Base-by-base conservation (phyloP, 805 yeast genomes). In the Starmerella apicola region DNA sequence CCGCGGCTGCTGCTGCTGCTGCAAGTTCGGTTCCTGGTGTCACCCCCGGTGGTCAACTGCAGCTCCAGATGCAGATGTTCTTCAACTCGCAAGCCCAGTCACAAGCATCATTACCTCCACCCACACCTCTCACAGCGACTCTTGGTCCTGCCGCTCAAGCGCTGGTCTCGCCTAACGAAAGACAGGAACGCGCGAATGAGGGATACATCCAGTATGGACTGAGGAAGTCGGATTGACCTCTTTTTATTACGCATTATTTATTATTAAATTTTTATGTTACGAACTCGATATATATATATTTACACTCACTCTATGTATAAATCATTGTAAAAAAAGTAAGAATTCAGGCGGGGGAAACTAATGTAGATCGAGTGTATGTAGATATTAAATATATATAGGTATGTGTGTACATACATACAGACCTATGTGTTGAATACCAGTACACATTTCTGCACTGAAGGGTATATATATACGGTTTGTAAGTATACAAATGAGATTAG, bases 111-210 rank as follows among this genome's bases (percentile, higher is more conserved):
- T 44, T 52, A 9, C 54, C 54, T 1, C 57, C 58, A 9, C 59
- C 66, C 6, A 62, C 66, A 1, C 66, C 66, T 2, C 49, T 62
- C 20, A 57, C 61, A 2, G 66, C 66, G 1, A 59, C 59, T 2
- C 50, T 62, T 16, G 66, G 66, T 1, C 55, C 63, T 1, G 66
- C 66, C 3, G 66, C 65, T 5, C 59, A 60, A 40, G 63, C 62
- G 2, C 58, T 61, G 12, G 34, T 49, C 9, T 42, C 51, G 3
- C 55, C 53, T 2, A 35, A 34, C 15, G 49, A 39, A 7, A 36
- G 47, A 2, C 16, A n/a, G n/a, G 46, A 43, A 20, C 36, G 46
- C 19, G 38, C 41, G 7, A 35, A 29, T 12, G 44, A 43, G 32
- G 41, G 46, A 3, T 41, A 41, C 37, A 33, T 41, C n/a, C 41